Evolutionary conservation across 495 filamentous ascomycete species (phyloP).

Genomic region (Lentithecium fluviatile): DNA sequence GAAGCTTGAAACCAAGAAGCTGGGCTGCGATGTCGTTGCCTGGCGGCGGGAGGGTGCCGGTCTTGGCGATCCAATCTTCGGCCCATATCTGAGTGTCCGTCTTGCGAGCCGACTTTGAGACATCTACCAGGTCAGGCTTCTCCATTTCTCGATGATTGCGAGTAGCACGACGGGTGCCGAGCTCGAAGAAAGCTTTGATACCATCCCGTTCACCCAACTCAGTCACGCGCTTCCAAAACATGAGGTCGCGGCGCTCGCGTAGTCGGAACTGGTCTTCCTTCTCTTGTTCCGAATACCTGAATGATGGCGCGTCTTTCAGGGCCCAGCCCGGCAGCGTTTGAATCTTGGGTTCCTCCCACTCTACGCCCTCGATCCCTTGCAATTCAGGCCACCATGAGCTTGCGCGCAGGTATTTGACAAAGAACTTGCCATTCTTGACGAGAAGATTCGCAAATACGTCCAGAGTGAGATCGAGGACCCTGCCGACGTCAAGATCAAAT

Average conservation of each 20-base stretch:
- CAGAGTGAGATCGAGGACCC: slow-evolving; percentile 87
- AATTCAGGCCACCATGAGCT: slow-evolving; percentile 97
- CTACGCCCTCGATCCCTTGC: slow-evolving; percentile 41
- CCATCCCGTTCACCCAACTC: slow-evolving; percentile 52
- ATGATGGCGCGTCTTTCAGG: slow-evolving; percentile 61
- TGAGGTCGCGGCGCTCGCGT: slow-evolving; percentile 63
- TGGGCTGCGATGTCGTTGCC: slow-evolving; percentile 92
- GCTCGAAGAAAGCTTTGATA: slow-evolving; percentile 81
- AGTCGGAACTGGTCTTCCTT: slow-evolving; percentile 50
- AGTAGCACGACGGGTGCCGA: slow-evolving; percentile 41
- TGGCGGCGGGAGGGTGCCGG: slow-evolving; percentile 73
- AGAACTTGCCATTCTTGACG: slow-evolving; percentile 84
- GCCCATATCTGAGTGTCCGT: slow-evolving; percentile 47
- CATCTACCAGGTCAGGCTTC: slow-evolving; percentile 19
- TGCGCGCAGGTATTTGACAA: slow-evolving; percentile 81
- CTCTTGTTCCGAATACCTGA: slow-evolving; percentile 63
- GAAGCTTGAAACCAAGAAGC: slow-evolving; percentile 94
- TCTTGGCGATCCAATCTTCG: slow-evolving; percentile 70
- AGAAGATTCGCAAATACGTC: slow-evolving; percentile 85
- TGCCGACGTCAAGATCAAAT: slow-evolving; percentile 90
- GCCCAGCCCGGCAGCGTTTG: slow-evolving; percentile 73
- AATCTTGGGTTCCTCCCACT: slow-evolving; percentile 43
- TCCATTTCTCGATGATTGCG: slow-evolving; percentile 23
- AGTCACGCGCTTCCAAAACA: slow-evolving; percentile 80
- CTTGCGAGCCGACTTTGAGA: slow-evolving; percentile 18